phyloP scores from a whole-genome alignment of 495 filamentous ascomycete species.

The Letharia lupina region DNA sequence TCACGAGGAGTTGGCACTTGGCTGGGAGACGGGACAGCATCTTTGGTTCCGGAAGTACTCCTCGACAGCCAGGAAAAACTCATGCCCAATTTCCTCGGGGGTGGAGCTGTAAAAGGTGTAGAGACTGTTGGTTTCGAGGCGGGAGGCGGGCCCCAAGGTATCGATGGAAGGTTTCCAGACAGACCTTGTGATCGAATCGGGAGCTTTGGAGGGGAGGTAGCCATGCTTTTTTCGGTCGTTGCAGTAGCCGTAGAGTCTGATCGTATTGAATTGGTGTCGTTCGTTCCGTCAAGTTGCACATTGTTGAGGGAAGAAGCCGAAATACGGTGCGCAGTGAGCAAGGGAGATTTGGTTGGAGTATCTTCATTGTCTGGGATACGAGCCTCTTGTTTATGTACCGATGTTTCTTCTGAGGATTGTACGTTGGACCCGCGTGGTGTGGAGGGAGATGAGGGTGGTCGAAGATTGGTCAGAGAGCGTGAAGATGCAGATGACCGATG shows the following conservation, averaged over 20 bases:
- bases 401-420: conserved; percentile 1
- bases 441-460: conserved; percentile 29
- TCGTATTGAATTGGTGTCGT: conserved; percentile 32
- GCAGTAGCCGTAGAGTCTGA: conserved; percentile 25
- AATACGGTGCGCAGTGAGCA: conserved; percentile 52
- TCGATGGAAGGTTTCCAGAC: conserved; percentile 43
- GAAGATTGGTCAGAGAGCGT: conserved; percentile 44
- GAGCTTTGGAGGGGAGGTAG: conserved; percentile 42
- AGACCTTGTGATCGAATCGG: conserved; percentile 43
- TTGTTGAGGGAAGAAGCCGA: conserved; percentile 62
- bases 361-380: conserved; percentile 31
- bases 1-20: conserved; percentile 32
- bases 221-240: conserved; percentile 31
- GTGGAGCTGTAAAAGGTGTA: conserved; percentile 32
- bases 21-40: conserved; percentile 46
- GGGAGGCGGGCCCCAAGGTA: conserved; percentile 43
- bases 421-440: conserved; percentile 20
- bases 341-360: conserved; percentile 39
- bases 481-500: conserved; percentile 31
- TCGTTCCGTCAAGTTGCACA: conserved; percentile 55
- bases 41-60: conserved; percentile 54
- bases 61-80: conserved; percentile 85
- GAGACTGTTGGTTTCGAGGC: conserved; percentile 38
- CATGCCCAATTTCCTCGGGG: conserved; percentile 60
- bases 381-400: conserved; percentile 23